phyloP scores from a whole-genome alignment of 2,329 filamentous ascomycete genomes.

The Elsinoe ampelina region DNA sequence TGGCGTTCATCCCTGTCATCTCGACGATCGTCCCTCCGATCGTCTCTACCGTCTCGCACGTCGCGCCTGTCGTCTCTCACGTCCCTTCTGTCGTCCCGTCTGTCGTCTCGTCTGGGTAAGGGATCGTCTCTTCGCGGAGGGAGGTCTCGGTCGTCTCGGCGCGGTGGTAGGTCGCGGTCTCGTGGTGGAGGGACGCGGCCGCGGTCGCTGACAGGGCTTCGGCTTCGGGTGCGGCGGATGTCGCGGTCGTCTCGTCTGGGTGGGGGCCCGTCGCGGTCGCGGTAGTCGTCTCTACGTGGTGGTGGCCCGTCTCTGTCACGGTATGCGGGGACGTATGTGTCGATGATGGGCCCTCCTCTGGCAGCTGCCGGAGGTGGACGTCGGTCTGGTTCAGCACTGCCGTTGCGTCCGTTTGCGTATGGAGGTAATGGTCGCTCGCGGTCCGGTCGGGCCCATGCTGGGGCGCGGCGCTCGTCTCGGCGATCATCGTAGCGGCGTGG shows the following conservation, averaged over 20 bases:
- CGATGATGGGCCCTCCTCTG: slow-evolving; percentile 22
- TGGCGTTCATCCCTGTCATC: slow-evolving; percentile 15
- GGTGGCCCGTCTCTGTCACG: slow-evolving; percentile 17
- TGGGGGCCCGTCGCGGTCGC: slow-evolving; percentile 20
- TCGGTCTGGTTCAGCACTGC: slow-evolving; percentile 14
- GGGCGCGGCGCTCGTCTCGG: slow-evolving; percentile 6
- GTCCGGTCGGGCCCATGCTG: slow-evolving; percentile 5
- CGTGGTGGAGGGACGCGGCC: slow-evolving; percentile 16
- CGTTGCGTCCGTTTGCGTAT: slow-evolving; percentile 14
- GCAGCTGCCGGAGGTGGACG: slow-evolving; percentile 20
- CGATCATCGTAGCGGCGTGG: slow-evolving; percentile 21
- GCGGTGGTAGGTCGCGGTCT: slow-evolving; percentile 15
- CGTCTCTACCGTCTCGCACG: neutral
- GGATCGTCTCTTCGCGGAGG: slow-evolving; percentile 17
- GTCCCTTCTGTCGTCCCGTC: neutral
- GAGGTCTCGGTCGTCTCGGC: neutral
- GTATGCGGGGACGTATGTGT: slow-evolving; percentile 40
- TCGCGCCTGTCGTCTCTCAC: slow-evolving; percentile 16
- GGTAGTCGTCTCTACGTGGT: slow-evolving; percentile 17
- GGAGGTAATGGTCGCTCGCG: slow-evolving; percentile 9
- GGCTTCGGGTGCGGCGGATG: slow-evolving; percentile 12
- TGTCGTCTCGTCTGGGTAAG: slow-evolving; percentile 16
- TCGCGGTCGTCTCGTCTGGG: slow-evolving; percentile 20
- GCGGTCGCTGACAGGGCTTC: slow-evolving; percentile 18
- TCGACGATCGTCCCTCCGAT: neutral